Evolutionary conservation across 2,329 filamentous ascomycete genomes (phyloP).

Genomic region (Lachnellula occidentalis): DNA sequence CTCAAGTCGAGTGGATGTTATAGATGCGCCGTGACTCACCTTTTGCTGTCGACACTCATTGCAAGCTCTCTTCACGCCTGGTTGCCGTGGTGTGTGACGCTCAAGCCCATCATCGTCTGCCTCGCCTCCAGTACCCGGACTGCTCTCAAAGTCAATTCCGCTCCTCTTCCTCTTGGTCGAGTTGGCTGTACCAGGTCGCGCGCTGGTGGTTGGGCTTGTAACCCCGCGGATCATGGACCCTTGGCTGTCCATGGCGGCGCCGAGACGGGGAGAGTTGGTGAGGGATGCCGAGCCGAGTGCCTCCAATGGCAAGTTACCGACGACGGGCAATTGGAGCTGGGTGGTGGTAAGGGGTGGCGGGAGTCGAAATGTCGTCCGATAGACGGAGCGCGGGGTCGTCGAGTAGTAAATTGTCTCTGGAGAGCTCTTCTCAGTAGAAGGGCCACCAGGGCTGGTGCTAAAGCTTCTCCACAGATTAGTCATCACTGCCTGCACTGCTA

Average conservation of each 20-base stretch:
- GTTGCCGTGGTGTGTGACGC: slow-evolving; percentile 57
- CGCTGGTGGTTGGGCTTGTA: slow-evolving; percentile 25
- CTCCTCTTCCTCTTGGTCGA: slow-evolving; percentile 55
- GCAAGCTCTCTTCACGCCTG: slow-evolving; percentile 72
- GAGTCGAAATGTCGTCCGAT: background rate
- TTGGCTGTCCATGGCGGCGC: slow-evolving; percentile 23
- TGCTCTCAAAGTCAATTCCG: slow-evolving; percentile 49
- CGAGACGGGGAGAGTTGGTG: background rate
- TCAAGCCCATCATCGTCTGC: slow-evolving; percentile 51
- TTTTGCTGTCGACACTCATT: slow-evolving; percentile 85
- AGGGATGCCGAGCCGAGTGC: background rate
- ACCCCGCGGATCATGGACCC: slow-evolving; percentile 22
- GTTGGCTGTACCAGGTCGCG: slow-evolving; percentile 24
- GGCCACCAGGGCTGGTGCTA: no score
- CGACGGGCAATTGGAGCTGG: background rate
- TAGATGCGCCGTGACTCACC: slow-evolving; percentile 44
- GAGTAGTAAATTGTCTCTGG: background rate
- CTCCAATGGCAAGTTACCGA: background rate
- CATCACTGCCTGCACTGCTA: background rate
- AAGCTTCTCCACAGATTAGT: background rate
- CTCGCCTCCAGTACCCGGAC: slow-evolving; percentile 50
- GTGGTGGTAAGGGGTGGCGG: background rate
- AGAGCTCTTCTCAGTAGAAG: background rate
- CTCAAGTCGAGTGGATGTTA: slow-evolving; percentile 1
- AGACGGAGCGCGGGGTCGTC: background rate